Base-by-base conservation (phyloP, 2,329 filamentous ascomycete species). In the Ceratocystis eucalypticola region DNA sequence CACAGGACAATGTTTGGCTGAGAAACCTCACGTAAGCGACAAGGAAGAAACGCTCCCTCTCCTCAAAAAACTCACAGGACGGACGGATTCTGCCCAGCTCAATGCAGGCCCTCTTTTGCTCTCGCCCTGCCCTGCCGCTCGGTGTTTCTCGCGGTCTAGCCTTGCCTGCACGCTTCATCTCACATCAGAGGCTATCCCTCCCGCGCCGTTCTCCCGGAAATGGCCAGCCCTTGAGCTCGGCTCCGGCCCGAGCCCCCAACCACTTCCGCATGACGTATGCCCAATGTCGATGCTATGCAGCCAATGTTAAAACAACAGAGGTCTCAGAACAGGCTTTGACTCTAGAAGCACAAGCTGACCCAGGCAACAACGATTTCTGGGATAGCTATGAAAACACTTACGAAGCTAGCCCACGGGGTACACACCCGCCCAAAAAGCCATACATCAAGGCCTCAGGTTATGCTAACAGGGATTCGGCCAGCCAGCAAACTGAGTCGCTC, bases 361-460 rank as follows among this genome's bases (percentile, higher is more conserved):
- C 3, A 10, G 48, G 48, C 22, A 53, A 25, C 48, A 53, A 12
- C 12, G 17, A 22, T 22, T 66, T 66, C 22, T 62, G 37, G 65
- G 37, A 63, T 7, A 53, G 10, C 46, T 66, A 59, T 44, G 59
- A 63, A 37, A 62, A 66, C n/a, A 37, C 30, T 41, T 55, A 65
- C 64, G 55, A 65, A 7, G 41, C 37, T 25, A 45, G 44, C 10
- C 53, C 20, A 55, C 10, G 55, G 17, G 20, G 12, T 17, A 57
- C 2, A 30, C 25, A 12, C 25, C 53, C 5, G 3, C 17, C 57
- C 7, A 61, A 62, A 33, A 50, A 53, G 30, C 62, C 57, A 33
- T 5, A 17, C 2, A 59, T 65, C 48, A 65, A 61, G 37, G 8
- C n/a, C 22, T 63, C 61, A 2, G 46, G 41, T n/a, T 17, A 46